These are phyloP conservation scores for Phytophthora pluvialis DNA, from an alignment of 352 stramenopile species.

Conservation along the genomic window DNA sequence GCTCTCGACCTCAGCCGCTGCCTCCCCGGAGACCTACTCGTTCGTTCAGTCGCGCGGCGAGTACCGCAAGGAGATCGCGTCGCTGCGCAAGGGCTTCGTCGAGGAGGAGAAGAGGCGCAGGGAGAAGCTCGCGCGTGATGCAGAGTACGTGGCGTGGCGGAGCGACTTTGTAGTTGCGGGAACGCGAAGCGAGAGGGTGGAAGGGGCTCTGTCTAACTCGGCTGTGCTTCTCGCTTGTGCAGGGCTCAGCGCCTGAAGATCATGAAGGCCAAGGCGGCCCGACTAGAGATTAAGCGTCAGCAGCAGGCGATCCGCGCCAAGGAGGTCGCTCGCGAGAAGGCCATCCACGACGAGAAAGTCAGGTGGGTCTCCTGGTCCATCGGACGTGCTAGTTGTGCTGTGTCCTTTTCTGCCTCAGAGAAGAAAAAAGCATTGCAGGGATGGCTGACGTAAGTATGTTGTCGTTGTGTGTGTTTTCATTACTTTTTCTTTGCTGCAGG, in stretches of 20 bases:
- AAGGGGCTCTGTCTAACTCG: neutral
- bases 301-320: slow-evolving; percentile 83
- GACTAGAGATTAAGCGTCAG: slow-evolving; percentile 89
- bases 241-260: slow-evolving; percentile 83
- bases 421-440: neutral
- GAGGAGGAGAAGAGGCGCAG: slow-evolving; percentile 68
- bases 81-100: slow-evolving; percentile 79
- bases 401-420: neutral
- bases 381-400: neutral
- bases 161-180: neutral
- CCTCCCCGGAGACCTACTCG: slow-evolving; percentile 58
- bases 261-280: slow-evolving; percentile 87
- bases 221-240: slow-evolving; percentile 2
- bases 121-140: slow-evolving; percentile 85
- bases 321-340: slow-evolving; percentile 84
- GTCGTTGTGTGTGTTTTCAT: neutral
- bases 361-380: slow-evolving; percentile 38
- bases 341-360: slow-evolving; percentile 78
- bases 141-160: slow-evolving; percentile 56
- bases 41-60: slow-evolving; percentile 76
- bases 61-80: slow-evolving; percentile 73
- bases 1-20: slow-evolving; percentile 47
- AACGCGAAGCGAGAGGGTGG: neutral
- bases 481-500: slow-evolving; percentile 24
- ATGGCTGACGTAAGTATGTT: neutral